Evolutionary conservation across 768 basidiomycete species (phyloP).

Genomic region (Auricularia sp.): DNA sequence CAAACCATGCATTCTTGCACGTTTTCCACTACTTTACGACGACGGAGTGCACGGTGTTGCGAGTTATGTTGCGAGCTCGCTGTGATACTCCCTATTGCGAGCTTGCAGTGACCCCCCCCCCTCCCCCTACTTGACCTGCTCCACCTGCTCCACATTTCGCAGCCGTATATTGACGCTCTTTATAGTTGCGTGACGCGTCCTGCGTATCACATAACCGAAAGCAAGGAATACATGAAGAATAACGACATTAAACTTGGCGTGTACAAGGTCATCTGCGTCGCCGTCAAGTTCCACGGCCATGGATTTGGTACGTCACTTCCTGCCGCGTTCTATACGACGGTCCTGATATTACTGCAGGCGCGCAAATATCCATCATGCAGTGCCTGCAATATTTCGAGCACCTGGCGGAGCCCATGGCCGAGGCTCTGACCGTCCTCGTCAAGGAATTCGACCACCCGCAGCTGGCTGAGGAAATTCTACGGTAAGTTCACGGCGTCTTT

Average conservation of each 20-base stretch:
- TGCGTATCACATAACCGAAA: slow-evolving; percentile 78
- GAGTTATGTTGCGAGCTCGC: too few species aligned
- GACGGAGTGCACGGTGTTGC: too few species aligned
- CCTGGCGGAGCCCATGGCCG: slow-evolving; percentile 88
- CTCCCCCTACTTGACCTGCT: too few species aligned
- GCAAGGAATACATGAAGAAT: slow-evolving; percentile 80
- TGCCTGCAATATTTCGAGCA: slow-evolving; percentile 91
- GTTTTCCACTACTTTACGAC: too few species aligned
- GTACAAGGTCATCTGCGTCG: slow-evolving; percentile 81
- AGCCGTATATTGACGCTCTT: too few species aligned
- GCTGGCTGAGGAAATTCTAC: slow-evolving; percentile 82
- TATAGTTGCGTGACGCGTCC: slow-evolving; percentile 80
- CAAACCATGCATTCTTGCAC: too few species aligned
- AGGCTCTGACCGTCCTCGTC: slow-evolving; percentile 67
- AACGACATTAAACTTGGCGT: slow-evolving; percentile 60
- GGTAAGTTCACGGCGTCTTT: slow-evolving; percentile 19
- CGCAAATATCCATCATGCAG: slow-evolving; percentile 87
- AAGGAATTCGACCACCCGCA: slow-evolving; percentile 84
- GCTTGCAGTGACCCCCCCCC: too few species aligned
- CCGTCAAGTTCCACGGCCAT: slow-evolving; percentile 87
- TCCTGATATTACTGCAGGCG: slow-evolving; percentile 16
- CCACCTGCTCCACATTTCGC: too few species aligned
- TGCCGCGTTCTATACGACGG: too few species aligned
- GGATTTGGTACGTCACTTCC: slow-evolving; percentile 37
- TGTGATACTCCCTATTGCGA: too few species aligned